These are phyloP conservation scores for Neurospora sp. DNA, from an alignment of 2,329 filamentous ascomycete species.

Conservation along the genomic window DNA sequence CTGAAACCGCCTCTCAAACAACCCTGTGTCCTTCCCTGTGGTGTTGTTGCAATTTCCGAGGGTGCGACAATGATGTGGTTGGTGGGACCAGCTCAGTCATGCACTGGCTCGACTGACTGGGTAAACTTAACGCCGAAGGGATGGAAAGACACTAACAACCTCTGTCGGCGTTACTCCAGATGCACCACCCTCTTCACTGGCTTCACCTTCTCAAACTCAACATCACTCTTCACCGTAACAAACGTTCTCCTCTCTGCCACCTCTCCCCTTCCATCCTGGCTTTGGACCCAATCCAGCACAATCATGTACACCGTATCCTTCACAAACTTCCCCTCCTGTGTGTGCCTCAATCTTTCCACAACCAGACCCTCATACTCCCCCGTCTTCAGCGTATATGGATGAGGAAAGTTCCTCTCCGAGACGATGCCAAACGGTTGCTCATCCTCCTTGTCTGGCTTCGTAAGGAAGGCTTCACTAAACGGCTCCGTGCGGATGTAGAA, in stretches of 20 bases:
- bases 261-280: background rate
- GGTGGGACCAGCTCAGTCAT: background rate
- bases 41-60: background rate
- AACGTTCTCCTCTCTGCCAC: constrained; percentile 5
- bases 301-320: constrained; percentile 5
- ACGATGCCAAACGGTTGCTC: constrained; percentile 1
- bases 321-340: background rate
- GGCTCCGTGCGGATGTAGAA: constrained; percentile 4
- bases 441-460: background rate
- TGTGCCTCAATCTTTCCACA: constrained; percentile 1
- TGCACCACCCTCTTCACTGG: background rate
- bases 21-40: background rate
- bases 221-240: background rate
- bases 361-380: constrained; percentile 3
- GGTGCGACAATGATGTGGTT: background rate
- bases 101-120: background rate
- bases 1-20: background rate
- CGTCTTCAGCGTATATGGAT: constrained; percentile 2
- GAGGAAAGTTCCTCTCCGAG: constrained; percentile 4
- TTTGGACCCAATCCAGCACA: constrained; percentile 2
- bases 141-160: background rate
- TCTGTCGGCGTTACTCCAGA: background rate
- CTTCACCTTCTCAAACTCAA: constrained; percentile 1
- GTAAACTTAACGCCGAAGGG: background rate
- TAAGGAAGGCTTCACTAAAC: constrained; percentile 2